Evolutionary conservation across 2,329 filamentous ascomycete species (phyloP), one percentile per base, ranked within the genome.

Genomic region (Tolypocladium tropicale): DNA sequence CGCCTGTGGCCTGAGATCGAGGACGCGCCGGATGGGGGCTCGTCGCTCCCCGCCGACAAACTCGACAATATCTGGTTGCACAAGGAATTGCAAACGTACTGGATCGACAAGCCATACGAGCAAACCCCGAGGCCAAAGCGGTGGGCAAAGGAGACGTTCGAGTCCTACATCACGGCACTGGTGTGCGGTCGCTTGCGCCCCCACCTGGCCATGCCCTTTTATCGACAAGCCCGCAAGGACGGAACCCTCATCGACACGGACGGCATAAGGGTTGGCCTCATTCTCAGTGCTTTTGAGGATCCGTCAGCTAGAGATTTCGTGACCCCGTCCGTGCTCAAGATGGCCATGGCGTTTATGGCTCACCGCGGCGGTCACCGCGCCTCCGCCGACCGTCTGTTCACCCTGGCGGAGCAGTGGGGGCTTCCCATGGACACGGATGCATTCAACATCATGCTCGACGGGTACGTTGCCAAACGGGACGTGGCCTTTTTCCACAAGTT

Each of bases 371-470:
- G 71, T 11, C 68, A 74, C 56, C 63, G 66, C 41, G 67, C 70
- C 6, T 59, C 58, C 9, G 72, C 70, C 7, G 65, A 68, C 33
- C 60, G 57, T 3, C 67, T 81, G 5, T 68, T 78, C 53, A 63
- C 63, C 3, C 61, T 68, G n/a, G 69, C 72, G 32, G 68, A 72
- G 52, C 60, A 67, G 43, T 61, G 68, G 39, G 70, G 70, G 1
- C 59, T 78, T n/a, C 70, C 68, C 6, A 66, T 77, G 61, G 76
- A 79, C 58, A 73, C 73, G 2, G 72, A 74, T 36, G 68, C 74
- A 6, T 80, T 74, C 69, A 80, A 81, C 62, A 69, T 77, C 53
- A 65, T 81, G 59, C 70, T 79, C 16, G 68, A 69, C 16, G 68
- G 72, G 3, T 70, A 73, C 48, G 71, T 71, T 11, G 64, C 69